Conservation (phyloP, 495 filamentous ascomycete genomes). For the Articulospora tetracladia region DNA sequence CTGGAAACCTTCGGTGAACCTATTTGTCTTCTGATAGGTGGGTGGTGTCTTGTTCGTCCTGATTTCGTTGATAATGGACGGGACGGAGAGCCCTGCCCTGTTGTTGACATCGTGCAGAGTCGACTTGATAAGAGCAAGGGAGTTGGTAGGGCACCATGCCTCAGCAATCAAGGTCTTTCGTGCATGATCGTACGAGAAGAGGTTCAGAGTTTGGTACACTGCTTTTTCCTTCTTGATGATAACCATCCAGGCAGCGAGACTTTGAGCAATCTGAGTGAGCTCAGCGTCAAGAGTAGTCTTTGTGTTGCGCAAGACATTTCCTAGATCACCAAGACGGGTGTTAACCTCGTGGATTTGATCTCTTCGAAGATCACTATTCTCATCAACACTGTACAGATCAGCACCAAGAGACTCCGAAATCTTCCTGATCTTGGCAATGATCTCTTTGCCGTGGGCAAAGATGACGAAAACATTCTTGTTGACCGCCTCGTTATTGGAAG, state of each 20-base stretch:
- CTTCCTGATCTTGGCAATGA: constrained; percentile 97
- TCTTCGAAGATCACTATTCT: constrained; percentile 87
- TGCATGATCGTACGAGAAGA: constrained; percentile 93
- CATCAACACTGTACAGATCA: constrained; percentile 92
- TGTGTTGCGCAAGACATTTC: constrained; percentile 90
- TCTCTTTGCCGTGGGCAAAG: constrained; percentile 97
- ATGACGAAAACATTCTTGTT: constrained; percentile 99
- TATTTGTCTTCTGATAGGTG: constrained; percentile 94
- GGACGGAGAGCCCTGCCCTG: constrained; percentile 87
- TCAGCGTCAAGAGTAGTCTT: constrained; percentile 92
- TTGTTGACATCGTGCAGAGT: constrained; percentile 96
- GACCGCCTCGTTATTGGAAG: constrained; percentile 81
- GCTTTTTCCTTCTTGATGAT: constrained; percentile 98
- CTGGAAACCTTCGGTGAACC: constrained; percentile 96
- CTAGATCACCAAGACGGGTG: constrained; percentile 81
- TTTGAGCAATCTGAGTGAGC: constrained; percentile 85
- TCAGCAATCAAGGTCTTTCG: constrained; percentile 96
- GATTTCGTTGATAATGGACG: constrained; percentile 97
- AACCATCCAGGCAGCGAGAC: constrained; percentile 91
- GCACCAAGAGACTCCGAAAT: constrained; percentile 96
- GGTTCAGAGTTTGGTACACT: constrained; percentile 94
- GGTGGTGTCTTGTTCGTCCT: constrained; percentile 93
- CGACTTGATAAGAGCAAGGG: constrained; percentile 86
- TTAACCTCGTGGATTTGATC: constrained; percentile 98
- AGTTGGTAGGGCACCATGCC: constrained; percentile 93